These are phyloP conservation scores for Micractinium conductrix DNA, from an alignment of 139 green algal genomes.

Conservation along the genomic window DNA sequence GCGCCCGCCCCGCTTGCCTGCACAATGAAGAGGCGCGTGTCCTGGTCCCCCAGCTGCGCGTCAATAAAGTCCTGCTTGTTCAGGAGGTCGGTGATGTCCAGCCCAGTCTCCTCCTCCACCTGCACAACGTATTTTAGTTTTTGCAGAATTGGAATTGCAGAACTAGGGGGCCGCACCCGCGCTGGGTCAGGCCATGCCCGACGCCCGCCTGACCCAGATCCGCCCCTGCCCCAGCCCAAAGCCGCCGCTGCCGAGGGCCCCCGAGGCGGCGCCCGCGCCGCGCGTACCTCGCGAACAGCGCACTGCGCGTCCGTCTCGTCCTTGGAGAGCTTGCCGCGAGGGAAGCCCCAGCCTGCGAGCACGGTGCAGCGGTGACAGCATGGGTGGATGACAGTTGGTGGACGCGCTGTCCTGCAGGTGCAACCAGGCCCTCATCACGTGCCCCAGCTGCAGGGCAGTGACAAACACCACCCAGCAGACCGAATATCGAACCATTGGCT, in stretches of 20 bases:
- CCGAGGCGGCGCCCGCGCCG: background rate
- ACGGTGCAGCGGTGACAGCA: too few species aligned
- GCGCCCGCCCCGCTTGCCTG: conserved; percentile 46
- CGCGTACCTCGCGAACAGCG: conserved; percentile 81
- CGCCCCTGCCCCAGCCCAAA: background rate
- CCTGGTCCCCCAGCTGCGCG: conserved; percentile 63
- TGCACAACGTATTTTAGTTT: conserved; percentile 23
- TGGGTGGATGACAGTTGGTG: too few species aligned
- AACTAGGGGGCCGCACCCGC: background rate
- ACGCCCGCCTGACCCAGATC: background rate
- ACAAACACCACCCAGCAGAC: too few species aligned
- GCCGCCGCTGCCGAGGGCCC: background rate
- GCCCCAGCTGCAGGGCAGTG: too few species aligned
- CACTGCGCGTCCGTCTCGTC: conserved; percentile 84
- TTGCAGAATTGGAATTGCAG: conserved; percentile 28
- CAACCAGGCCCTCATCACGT: too few species aligned
- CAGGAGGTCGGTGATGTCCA: conserved; percentile 64
- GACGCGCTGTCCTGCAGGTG: too few species aligned
- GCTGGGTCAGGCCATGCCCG: background rate
- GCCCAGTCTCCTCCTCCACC: conserved; percentile 85
- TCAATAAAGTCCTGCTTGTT: conserved; percentile 70
- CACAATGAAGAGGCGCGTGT: conserved; percentile 81
- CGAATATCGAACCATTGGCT: too few species aligned
- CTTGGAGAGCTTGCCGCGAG: conserved; percentile 90
- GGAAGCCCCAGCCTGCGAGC: conserved; percentile 97